phyloP scores from a whole-genome alignment of 2,329 filamentous ascomycete genomes.

The Colletotrichum acutatum region DNA sequence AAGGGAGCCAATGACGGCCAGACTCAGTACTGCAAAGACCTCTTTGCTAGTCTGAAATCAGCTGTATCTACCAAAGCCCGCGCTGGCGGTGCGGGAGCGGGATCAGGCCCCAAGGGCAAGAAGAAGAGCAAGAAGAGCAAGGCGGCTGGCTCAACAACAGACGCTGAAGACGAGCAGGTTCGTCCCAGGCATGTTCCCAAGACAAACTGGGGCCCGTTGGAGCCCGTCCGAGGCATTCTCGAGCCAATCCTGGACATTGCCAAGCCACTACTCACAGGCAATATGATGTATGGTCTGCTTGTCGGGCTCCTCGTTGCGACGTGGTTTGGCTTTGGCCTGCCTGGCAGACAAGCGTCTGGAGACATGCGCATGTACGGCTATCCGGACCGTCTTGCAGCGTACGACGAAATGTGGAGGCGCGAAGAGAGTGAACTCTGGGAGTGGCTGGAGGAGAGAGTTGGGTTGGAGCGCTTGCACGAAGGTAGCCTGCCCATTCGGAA shows the following conservation, averaged over 20 bases:
- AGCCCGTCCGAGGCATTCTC: conserved; percentile 77
- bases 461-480: conserved; percentile 70
- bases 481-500: conserved; percentile 54
- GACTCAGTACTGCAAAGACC: conserved; percentile 80
- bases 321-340: conserved; percentile 75
- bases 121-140: conserved; percentile 69
- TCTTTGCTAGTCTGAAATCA: conserved; percentile 79
- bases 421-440: conserved; percentile 93
- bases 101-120: conserved; percentile 64
- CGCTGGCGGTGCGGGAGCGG: conserved; percentile 56
- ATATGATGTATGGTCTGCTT: conserved; percentile 81
- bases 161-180: conserved; percentile 52
- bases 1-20: conserved; percentile 95
- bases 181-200: conserved; percentile 54
- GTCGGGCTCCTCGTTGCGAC: conserved; percentile 78
- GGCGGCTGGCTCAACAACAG: conserved; percentile 56
- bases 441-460: conserved; percentile 89
- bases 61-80: conserved; percentile 76
- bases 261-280: conserved; percentile 77
- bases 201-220: conserved; percentile 81
- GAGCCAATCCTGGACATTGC: conserved; percentile 78
- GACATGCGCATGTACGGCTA: conserved; percentile 54
- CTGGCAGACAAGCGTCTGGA: conserved; percentile 40
- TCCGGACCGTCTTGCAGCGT: conserved; percentile 80
- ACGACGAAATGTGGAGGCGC: conserved; percentile 91